These are phyloP conservation scores for Picea glauca DNA, from an alignment of 75 land plant genomes.

Conservation along the genomic window DNA sequence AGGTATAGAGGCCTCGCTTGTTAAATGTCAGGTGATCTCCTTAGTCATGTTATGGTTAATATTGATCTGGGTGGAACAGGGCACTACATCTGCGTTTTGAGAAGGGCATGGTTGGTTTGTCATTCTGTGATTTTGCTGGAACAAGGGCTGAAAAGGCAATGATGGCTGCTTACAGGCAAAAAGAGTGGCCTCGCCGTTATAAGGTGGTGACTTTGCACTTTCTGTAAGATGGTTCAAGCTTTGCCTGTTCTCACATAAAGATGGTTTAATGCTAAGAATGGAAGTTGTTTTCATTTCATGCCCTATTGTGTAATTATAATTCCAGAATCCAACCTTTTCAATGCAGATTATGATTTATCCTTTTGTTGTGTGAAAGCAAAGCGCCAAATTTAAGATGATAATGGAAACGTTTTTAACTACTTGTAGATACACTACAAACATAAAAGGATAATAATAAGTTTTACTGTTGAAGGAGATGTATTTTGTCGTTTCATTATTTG, in stretches of 20 bases:
- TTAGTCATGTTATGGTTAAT: background rate
- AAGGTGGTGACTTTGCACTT: slow-evolving; percentile 49
- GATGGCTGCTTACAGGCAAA: slow-evolving; percentile 86
- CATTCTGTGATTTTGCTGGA: slow-evolving; percentile 97
- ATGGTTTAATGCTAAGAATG: background rate
- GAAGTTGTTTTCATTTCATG: background rate
- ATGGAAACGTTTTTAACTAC: background rate
- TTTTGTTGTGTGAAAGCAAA: background rate
- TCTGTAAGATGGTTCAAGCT: background rate
- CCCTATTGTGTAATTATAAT: background rate
- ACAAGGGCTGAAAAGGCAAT: slow-evolving; percentile 86
- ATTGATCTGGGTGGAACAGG: slow-evolving; percentile 32
- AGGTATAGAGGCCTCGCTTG: background rate
- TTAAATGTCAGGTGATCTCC: background rate
- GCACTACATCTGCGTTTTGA: slow-evolving; percentile 97
- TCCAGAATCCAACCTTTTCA: background rate
- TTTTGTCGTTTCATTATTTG: background rate
- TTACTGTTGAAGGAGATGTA: no score
- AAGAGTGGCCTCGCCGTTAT: slow-evolving; percentile 95
- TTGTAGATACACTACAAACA: background rate
- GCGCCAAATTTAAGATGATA: background rate
- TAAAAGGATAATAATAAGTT: background rate
- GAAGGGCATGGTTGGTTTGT: slow-evolving; percentile 97
- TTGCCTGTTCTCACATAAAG: background rate
- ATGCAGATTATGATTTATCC: background rate